Conservation (phyloP, 106 monocot genomes). For the Acanthochlamys bracteata region DNA sequence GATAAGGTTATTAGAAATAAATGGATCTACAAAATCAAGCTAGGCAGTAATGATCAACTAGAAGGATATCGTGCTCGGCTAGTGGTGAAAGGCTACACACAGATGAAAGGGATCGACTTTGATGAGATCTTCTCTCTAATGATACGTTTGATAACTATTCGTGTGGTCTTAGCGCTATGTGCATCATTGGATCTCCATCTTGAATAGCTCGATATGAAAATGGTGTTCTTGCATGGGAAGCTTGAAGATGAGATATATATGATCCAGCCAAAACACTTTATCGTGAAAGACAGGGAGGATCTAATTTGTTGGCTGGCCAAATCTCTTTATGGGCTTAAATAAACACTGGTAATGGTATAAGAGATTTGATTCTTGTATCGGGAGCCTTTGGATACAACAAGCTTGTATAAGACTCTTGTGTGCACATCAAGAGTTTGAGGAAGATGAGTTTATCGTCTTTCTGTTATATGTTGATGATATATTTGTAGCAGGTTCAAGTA, state of each 20-base stretch:
- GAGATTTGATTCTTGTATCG: no score
- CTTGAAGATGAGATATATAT: not conserved
- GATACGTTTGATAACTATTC: no score
- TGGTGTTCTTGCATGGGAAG: not conserved
- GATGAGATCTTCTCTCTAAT: not conserved
- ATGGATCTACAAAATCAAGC: no score
- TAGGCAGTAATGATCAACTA: no score
- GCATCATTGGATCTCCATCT: no score
- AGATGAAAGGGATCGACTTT: no score
- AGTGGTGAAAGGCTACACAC: no score
- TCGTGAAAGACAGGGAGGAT: not conserved
- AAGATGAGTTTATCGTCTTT: not conserved
- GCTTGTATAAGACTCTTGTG: no score
- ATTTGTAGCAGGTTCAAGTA: not conserved
- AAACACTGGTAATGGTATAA: not conserved
- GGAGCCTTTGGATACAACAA: no score
- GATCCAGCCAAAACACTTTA: not conserved
- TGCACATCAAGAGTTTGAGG: not conserved
- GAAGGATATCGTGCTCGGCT: no score
- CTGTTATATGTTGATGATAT: not conserved
- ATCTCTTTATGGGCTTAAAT: not conserved
- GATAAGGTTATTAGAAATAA: no score
- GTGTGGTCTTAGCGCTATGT: no score
- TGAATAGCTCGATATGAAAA: not conserved
- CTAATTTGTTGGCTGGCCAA: not conserved